Evolutionary conservation across 495 filamentous ascomycete species (phyloP).

Genomic region (Podospora comata): DNA sequence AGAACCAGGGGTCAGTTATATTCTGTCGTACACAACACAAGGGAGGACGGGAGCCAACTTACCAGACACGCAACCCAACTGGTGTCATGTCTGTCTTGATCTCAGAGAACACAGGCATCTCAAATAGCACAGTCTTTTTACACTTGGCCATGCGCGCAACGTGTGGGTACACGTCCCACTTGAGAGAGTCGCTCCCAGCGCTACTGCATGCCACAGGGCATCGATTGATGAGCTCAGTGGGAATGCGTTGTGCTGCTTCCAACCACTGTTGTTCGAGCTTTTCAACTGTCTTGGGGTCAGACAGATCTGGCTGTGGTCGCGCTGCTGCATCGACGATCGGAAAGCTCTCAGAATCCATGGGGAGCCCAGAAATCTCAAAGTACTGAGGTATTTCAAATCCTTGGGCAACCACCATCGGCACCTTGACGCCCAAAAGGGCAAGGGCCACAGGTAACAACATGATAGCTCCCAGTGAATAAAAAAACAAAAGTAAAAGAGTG

Average conservation of each 20-base stretch:
- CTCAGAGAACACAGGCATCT: not conserved
- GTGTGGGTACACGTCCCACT: not conserved
- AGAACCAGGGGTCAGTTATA: not conserved
- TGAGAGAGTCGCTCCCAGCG: not conserved
- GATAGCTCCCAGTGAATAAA: not conserved
- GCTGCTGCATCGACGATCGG: not conserved
- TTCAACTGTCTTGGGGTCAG: not conserved
- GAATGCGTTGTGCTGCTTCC: not conserved
- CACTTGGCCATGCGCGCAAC: not conserved
- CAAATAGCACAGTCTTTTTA: not conserved
- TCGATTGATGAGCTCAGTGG: not conserved
- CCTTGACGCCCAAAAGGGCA: not conserved
- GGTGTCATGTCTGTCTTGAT: not conserved
- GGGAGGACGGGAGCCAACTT: not conserved
- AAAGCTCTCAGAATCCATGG: not conserved
- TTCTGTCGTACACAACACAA: not conserved
- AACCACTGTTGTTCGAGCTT: not conserved
- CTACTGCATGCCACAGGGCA: not conserved
- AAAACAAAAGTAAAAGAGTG: not conserved
- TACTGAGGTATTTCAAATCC: not conserved
- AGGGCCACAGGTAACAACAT: not conserved
- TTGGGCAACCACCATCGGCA: not conserved
- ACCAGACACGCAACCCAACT: not conserved
- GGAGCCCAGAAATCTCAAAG: not conserved
- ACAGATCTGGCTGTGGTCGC: not conserved